These are phyloP conservation scores for Dendrobium catenatum DNA, from an alignment of 106 monocot species.

Conservation along the genomic window DNA sequence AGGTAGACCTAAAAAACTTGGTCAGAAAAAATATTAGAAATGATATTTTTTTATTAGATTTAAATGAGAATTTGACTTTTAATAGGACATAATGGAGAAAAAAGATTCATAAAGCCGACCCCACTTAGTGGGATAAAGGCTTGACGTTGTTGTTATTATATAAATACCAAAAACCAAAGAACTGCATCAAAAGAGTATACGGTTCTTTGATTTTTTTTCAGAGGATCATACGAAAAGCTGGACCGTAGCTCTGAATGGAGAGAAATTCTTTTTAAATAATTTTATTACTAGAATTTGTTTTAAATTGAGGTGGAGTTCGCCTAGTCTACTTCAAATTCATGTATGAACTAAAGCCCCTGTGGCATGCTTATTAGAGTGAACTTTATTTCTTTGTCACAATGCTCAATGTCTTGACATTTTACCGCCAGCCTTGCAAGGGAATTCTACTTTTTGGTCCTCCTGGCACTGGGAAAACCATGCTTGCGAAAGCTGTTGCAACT, in stretches of 20 bases:
- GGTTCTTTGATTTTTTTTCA: background rate
- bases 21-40: too few relatives aligned
- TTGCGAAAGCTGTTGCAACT: constrained; percentile 99
- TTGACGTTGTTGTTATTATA: background rate
- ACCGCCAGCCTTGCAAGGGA: constrained; percentile 86
- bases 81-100: too few relatives aligned
- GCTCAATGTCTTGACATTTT: background rate
- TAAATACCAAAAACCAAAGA: background rate
- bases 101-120: too few relatives aligned
- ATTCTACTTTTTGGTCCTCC: constrained; percentile 98
- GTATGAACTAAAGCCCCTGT: background rate
- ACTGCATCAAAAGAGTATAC: background rate
- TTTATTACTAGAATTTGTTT: background rate
- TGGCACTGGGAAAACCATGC: constrained; percentile 99
- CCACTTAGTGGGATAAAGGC: too few relatives aligned
- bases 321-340: background rate
- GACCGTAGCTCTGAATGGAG: background rate
- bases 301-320: background rate
- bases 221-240: background rate
- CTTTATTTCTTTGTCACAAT: background rate
- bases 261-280: too few relatives aligned
- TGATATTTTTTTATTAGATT: too few relatives aligned
- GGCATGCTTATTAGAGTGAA: background rate
- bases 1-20: too few relatives aligned
- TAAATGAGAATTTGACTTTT: too few relatives aligned